Conservation (phyloP, 2,329 filamentous ascomycete genomes). For the Fonsecaea nubica region DNA sequence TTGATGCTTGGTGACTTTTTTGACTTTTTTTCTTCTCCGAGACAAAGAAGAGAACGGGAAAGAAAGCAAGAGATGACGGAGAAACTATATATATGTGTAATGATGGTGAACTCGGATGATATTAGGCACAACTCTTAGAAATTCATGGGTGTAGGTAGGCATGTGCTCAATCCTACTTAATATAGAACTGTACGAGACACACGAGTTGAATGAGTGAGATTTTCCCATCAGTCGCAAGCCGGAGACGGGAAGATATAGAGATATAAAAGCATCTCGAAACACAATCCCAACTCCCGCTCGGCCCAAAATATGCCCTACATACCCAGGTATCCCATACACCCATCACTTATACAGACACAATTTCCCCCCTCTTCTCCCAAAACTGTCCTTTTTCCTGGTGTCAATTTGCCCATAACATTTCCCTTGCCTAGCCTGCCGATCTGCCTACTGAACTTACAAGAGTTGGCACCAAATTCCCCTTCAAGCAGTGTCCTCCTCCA, state of each 20-base stretch:
- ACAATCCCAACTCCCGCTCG: neutral
- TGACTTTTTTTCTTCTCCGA: too few species aligned
- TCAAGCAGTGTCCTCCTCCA: conserved; percentile 29
- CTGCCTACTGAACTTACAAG: neutral
- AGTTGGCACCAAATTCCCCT: neutral
- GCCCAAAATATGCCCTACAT: neutral
- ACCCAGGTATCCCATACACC: neutral
- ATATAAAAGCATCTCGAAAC: neutral
- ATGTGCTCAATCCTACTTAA: too few species aligned
- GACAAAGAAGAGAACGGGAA: too few species aligned
- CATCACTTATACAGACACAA: neutral
- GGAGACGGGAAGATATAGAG: neutral
- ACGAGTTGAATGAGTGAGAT: neutral
- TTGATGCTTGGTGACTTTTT: too few species aligned
- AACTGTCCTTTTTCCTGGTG: neutral
- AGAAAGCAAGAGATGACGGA: too few species aligned
- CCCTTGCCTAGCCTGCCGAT: neutral
- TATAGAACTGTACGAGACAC: too few species aligned
- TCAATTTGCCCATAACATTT: conserved; percentile 14
- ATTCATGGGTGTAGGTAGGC: too few species aligned
- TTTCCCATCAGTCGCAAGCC: neutral
- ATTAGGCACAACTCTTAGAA: too few species aligned
- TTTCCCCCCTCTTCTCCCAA: neutral
- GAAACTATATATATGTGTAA: too few species aligned
- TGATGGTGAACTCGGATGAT: too few species aligned